Percentiles rank a stretch among this genome's conserved stretches.
Evolutionary conservation across 305 asterid genomes (phyloP).

Genomic region (Petunia hybrid): DNA sequence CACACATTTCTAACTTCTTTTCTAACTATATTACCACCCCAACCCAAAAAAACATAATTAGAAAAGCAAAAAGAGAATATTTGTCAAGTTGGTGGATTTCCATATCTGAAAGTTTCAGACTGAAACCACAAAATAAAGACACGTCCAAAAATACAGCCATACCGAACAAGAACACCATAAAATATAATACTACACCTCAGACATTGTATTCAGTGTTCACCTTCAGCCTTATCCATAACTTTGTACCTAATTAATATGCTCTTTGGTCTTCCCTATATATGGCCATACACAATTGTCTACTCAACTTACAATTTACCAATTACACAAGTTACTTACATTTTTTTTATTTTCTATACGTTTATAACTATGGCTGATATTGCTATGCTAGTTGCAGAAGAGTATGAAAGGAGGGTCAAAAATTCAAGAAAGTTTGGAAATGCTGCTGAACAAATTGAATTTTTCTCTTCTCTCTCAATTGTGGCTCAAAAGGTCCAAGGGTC

Average conservation of each 20-base stretch:
- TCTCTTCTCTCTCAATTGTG: background rate
- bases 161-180: background rate
- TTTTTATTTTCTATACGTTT: background rate
- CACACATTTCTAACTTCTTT: background rate
- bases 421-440: conserved; percentile 29
- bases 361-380: conserved; percentile 39
- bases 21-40: background rate
- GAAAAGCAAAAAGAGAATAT: background rate
- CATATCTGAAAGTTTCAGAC: background rate
- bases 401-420: conserved; percentile 40
- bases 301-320: background rate
- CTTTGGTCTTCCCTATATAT: background rate
- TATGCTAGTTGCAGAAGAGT: conserved; percentile 41
- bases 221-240: background rate
- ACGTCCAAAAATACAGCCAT: background rate
- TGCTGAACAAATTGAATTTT: conserved; percentile 25
- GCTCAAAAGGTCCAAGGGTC: conserved; percentile 8
- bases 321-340: background rate
- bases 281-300: background rate
- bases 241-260: no score
- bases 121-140: background rate
- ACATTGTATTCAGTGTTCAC: background rate
- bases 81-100: background rate
- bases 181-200: background rate
- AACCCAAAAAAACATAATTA: background rate